These are phyloP conservation scores for Grammothele lineata DNA, from an alignment of 768 basidiomycete genomes.

Conservation along the genomic window DNA sequence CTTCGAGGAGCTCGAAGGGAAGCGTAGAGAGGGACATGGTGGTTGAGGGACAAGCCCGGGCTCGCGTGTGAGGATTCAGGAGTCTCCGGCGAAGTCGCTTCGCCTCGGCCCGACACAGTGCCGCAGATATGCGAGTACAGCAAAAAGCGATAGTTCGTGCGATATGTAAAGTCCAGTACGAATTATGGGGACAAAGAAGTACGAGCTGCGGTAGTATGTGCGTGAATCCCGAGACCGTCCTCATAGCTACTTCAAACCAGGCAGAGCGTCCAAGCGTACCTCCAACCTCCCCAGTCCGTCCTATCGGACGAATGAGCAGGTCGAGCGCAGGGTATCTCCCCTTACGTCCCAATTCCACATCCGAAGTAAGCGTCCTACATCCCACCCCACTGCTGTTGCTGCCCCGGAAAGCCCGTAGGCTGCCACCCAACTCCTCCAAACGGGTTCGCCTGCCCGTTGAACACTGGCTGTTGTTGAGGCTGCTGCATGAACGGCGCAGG, in stretches of 20 bases:
- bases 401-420: conserved; percentile 6
- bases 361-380: background rate
- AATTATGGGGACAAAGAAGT: too few relatives aligned
- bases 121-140: too few relatives aligned
- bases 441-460: conserved; percentile 19
- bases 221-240: background rate
- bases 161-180: too few relatives aligned
- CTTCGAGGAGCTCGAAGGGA: conserved; percentile 20
- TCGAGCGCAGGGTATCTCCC: too few relatives aligned
- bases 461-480: conserved; percentile 16
- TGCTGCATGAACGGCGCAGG: conserved; percentile 25
- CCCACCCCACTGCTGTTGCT: conserved; percentile 13
- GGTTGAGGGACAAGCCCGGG: background rate
- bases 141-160: too few relatives aligned
- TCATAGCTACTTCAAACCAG: background rate
- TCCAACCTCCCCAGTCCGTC: too few relatives aligned
- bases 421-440: conserved; percentile 13
- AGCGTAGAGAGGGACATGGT: conserved; percentile 17
- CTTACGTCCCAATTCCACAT: too few relatives aligned
- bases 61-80: too few relatives aligned
- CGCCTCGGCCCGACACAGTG: too few relatives aligned
- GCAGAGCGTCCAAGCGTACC: background rate
- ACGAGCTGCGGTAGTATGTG: too few relatives aligned
- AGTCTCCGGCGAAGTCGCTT: too few relatives aligned
- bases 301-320: too few relatives aligned